phyloP scores from a whole-genome alignment of 1,284 basidiomycete species.

The Pholiota adiposa region DNA sequence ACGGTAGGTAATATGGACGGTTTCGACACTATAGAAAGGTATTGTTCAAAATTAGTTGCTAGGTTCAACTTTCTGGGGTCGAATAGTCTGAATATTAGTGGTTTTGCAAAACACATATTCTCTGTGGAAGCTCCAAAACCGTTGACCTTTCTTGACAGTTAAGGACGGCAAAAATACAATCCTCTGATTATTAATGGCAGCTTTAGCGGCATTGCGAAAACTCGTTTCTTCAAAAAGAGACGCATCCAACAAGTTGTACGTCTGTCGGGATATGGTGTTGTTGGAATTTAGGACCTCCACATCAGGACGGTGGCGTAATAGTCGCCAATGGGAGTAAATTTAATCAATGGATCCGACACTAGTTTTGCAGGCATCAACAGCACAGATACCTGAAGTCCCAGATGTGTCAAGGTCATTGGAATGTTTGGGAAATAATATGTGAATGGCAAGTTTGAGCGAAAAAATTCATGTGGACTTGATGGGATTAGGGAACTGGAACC shows the following conservation, averaged over 20 bases:
- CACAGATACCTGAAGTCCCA: neutral
- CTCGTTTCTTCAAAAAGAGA: too few species aligned
- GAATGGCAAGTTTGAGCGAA: neutral
- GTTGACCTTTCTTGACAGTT: neutral
- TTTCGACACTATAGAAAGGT: too few species aligned
- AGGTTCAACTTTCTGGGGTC: too few species aligned
- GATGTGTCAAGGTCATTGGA: neutral
- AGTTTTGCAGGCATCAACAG: neutral
- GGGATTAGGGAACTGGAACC: neutral
- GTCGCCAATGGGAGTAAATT: neutral
- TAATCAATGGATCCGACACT: neutral
- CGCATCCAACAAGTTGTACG: neutral
- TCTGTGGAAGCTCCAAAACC: neutral
- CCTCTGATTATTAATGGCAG: too few species aligned
- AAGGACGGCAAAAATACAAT: neutral
- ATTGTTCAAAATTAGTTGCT: too few species aligned
- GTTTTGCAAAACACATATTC: neutral
- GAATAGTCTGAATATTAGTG: too few species aligned
- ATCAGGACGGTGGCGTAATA: neutral
- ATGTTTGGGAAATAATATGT: neutral
- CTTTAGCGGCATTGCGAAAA: too few species aligned
- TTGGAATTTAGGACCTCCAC: neutral
- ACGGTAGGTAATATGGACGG: too few species aligned
- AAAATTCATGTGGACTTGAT: neutral
- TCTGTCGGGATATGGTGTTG: neutral